Percentiles rank a stretch among this genome's conserved stretches.
These are phyloP conservation scores for Talaromyces sp. DNA, from an alignment of 2,329 filamentous ascomycete genomes.

Conservation along the genomic window DNA sequence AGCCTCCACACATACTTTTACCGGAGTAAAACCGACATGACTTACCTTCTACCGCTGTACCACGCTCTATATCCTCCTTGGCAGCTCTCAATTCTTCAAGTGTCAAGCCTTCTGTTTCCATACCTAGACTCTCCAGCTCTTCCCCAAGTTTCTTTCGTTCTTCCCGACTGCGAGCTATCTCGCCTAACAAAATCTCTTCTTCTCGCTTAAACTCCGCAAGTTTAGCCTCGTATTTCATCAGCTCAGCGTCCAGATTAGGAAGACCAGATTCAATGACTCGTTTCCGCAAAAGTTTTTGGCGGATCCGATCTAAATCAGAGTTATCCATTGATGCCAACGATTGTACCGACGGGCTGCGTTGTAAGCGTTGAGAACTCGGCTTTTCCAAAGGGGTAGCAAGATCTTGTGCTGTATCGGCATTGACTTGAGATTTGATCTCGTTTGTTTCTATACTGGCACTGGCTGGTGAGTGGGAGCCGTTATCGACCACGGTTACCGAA, in stretches of 20 bases:
- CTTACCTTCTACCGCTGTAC: constrained; percentile 20
- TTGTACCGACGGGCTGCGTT: constrained; percentile 22
- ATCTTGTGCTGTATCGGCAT: not conserved
- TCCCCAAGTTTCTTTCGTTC: constrained; percentile 43
- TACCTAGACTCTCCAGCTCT: constrained; percentile 49
- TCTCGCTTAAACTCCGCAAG: constrained; percentile 34
- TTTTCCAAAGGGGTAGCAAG: not conserved
- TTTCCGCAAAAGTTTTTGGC: constrained; percentile 42
- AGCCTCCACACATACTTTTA: not conserved
- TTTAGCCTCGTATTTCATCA: constrained; percentile 35
- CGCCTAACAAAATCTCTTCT: constrained; percentile 41
- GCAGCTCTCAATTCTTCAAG: constrained; percentile 44
- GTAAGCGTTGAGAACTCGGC: constrained; percentile 9
- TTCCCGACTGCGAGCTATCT: constrained; percentile 46
- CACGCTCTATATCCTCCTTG: constrained; percentile 24
- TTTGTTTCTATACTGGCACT: not conserved
- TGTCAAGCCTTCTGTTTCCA: constrained; percentile 48
- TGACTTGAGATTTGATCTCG: constrained; percentile 9
- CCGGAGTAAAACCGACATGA: not conserved
- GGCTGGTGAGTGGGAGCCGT: not conserved
- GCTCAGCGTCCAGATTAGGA: constrained; percentile 46
- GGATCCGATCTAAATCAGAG: constrained; percentile 30
- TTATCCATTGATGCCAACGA: constrained; percentile 24
- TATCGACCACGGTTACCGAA: not conserved
- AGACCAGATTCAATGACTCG: constrained; percentile 50